Base-by-base conservation (phyloP, 2,329 filamentous ascomycete genomes). In the Fusarium abutilonis region DNA sequence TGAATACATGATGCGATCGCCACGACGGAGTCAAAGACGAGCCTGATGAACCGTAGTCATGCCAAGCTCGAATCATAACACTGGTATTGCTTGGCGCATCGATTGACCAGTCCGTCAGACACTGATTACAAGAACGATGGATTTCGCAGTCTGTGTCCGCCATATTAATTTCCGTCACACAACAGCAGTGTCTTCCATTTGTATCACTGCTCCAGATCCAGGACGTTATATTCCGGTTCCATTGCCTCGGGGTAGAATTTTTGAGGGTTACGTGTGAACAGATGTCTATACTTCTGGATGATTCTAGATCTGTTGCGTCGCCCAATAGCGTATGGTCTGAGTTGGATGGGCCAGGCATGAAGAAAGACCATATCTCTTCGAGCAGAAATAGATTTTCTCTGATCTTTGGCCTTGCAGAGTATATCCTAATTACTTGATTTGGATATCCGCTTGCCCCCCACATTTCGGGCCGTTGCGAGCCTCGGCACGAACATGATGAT, bases 401-500 rank as follows among this genome's bases (percentile, higher is more conserved):
- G 28, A 29, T 29, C 7, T 29, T 29, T 29, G 9, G 28, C 28
- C 9, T 29, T 29, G 36, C 36, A 3, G 1, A 14, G 36, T 14
- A 39, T 23, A 4, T 21, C 7, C 7, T 17, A 32, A 19, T 7
- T 6, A 19, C 6, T 14, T 26, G 23, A 19, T 19, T 19, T 26
- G 23, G 23, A 8, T 8, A 26, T 26, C 4, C 4, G 23, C 15
- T 31, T 13, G 29, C 9, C 6, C 9, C 70, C 70, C 70, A 74
- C 68, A 67, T 49, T 46, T 56, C 53, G 58, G 55, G 54, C 67
- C 57, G 58, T 61, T 61, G 58, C 52, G 65, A 68, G 65, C 71
- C 71, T 73, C 71, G 71, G 71, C 59, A 69, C 52, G 38, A 51
- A 52, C 29, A 40, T 28, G 42, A 55, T 36, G 52, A 64, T 60